Evolutionary conservation across 148 eudicot genomes (phyloP).

Genomic region (Arbutus unedo): DNA sequence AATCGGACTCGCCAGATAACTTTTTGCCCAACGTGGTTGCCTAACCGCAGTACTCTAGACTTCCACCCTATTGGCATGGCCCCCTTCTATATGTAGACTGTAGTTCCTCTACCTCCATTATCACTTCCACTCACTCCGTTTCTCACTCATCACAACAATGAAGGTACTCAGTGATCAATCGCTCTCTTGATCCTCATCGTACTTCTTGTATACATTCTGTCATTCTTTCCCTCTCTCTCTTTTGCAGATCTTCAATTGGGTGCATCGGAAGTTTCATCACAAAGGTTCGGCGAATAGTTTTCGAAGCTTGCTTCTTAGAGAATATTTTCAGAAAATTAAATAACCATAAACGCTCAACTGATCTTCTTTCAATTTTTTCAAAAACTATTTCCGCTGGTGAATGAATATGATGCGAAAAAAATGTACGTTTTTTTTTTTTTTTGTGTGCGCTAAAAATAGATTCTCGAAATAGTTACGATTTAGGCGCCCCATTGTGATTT

Average conservation of each 20-base stretch:
- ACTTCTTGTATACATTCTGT: not conserved
- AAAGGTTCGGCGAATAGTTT: slow-evolving; percentile 25
- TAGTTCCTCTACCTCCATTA: not conserved
- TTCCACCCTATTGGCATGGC: not conserved
- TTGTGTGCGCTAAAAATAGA: too few species aligned
- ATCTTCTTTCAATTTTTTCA: too few species aligned
- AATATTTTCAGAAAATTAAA: not conserved
- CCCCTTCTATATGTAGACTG: slow-evolving; percentile 3
- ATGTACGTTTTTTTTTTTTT: too few species aligned
- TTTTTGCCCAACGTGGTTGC: too few species aligned
- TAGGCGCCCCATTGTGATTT: not conserved
- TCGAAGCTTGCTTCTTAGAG: not conserved
- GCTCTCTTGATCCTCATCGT: not conserved
- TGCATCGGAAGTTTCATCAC: slow-evolving; percentile 43
- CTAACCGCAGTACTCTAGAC: too few species aligned
- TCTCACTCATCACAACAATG: not conserved
- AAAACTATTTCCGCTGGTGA: too few species aligned
- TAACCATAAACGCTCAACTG: not conserved
- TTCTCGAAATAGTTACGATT: not conserved
- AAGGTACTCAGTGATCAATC: slow-evolving; percentile 12
- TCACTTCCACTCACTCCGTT: not conserved
- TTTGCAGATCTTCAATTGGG: slow-evolving; percentile 61
- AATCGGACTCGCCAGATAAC: not conserved
- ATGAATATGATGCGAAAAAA: too few species aligned
- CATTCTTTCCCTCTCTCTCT: not conserved